Evolutionary conservation across 2,329 filamentous ascomycete genomes (phyloP).

Genomic region (Eutypa lata): DNA sequence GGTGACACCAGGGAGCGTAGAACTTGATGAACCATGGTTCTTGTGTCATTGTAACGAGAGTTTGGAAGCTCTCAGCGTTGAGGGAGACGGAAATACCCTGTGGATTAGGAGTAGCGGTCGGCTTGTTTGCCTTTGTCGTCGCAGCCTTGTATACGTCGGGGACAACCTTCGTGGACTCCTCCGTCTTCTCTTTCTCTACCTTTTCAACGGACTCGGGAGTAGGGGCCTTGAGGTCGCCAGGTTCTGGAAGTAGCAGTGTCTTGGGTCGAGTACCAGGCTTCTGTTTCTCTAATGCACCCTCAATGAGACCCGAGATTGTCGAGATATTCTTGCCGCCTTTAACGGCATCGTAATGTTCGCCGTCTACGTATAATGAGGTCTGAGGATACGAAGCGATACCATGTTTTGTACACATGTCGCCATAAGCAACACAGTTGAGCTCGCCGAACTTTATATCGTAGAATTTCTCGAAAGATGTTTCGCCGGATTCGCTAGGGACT

Average conservation of each 20-base stretch:
- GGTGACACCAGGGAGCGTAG: conserved; percentile 94
- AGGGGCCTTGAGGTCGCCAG: conserved; percentile 56
- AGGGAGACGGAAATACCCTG: conserved; percentile 72
- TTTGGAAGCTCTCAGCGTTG: conserved; percentile 82
- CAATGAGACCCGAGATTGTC: conserved; percentile 66
- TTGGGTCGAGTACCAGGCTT: conserved; percentile 77
- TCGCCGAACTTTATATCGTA: conserved; percentile 88
- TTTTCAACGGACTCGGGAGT: conserved; percentile 13
- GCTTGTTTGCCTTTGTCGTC: conserved; percentile 44
- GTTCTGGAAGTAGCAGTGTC: conserved; percentile 65
- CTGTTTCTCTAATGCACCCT: conserved; percentile 71
- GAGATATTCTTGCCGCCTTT: conserved; percentile 67
- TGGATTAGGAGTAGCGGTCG: conserved; percentile 64
- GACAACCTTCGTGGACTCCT: neutral
- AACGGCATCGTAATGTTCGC: conserved; percentile 61
- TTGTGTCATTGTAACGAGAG: conserved; percentile 77
- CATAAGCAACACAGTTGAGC: conserved; percentile 81
- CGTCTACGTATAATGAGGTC: conserved; percentile 77
- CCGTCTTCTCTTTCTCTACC: conserved; percentile 8
- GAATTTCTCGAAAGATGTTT: conserved; percentile 63
- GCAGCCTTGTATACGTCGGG: conserved; percentile 34
- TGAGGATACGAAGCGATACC: conserved; percentile 71
- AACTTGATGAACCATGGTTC: conserved; percentile 99
- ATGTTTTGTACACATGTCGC: conserved; percentile 70
- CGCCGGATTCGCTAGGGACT: conserved; percentile 53